phyloP scores from a whole-genome alignment of 805 yeast species.

The Blastobotrys mokoenaii region DNA sequence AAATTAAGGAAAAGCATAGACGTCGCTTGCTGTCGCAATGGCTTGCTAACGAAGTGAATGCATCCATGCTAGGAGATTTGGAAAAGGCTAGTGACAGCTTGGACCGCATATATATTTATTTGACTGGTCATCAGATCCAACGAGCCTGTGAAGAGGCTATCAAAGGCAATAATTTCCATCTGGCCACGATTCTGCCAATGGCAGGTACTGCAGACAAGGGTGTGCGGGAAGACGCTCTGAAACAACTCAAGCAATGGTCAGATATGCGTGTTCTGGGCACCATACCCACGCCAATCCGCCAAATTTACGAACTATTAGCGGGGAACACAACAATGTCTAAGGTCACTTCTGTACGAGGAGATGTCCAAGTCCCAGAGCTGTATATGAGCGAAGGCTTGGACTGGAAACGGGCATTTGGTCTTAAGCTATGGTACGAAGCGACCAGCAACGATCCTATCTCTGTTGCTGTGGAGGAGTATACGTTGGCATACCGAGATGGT shows the following conservation, averaged over 20 bases:
- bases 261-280: constrained; percentile 32
- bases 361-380: constrained; percentile 12
- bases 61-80: no score
- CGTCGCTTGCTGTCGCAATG: constrained; percentile 46
- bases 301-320: constrained; percentile 56
- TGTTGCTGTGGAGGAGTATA: constrained; percentile 17
- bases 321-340: constrained; percentile 30
- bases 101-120: constrained; percentile 40
- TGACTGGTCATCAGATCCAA: constrained; percentile 44
- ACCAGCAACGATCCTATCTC: constrained; percentile 8
- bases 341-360: constrained; percentile 4
- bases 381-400: constrained; percentile 37
- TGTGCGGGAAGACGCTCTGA: constrained; percentile 45
- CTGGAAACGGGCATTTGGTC: constrained; percentile 58
- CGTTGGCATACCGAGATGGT: constrained; percentile 12
- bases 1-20: constrained; percentile 26
- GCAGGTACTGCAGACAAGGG: constrained; percentile 62
- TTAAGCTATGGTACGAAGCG: constrained; percentile 54
- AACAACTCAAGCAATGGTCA: constrained; percentile 63
- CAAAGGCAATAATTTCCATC: constrained; percentile 53
- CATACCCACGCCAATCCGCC: constrained; percentile 48
- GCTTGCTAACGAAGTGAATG: constrained; percentile 37
- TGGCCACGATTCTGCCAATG: constrained; percentile 61
- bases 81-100: constrained; percentile 32
- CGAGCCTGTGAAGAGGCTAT: constrained; percentile 58